A percentile compares a stretch with the other conserved stretches of the same genome.
Conservation (phyloP, 148 eudicot species). For the Spergularia marina region DNA sequence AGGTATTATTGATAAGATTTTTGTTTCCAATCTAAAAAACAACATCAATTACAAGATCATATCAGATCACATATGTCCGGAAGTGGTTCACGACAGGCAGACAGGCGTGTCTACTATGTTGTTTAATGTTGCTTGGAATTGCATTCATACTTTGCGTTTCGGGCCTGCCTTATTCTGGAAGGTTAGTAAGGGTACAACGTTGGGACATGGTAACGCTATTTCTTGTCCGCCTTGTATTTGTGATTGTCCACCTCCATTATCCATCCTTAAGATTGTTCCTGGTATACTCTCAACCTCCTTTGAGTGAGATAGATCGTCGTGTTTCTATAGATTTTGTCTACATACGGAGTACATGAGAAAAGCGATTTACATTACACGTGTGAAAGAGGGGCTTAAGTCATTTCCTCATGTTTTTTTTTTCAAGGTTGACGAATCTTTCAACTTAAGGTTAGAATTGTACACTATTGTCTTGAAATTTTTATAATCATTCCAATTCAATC, state of each 20-base stretch:
- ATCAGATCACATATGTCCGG: constrained; percentile 5
- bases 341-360: too few species aligned
- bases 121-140: constrained; percentile 37
- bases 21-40: not conserved
- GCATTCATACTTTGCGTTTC: constrained; percentile 33
- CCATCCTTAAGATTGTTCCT: constrained; percentile 46
- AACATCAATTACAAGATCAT: not conserved
- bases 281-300: constrained; percentile 23
- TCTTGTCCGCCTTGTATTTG: constrained; percentile 46
- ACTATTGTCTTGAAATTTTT: not conserved
- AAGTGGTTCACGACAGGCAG: constrained; percentile 18
- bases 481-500: too few species aligned
- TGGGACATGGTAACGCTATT: constrained; percentile 26
- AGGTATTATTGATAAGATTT: too few species aligned
- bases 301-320: not conserved
- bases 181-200: constrained; percentile 31
- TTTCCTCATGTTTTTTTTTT: not conserved
- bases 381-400: not conserved
- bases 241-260: constrained; percentile 51
- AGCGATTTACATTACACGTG: not conserved
- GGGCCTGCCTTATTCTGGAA: constrained; percentile 48
- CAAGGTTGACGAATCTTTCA: constrained; percentile 43
- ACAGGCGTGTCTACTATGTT: constrained; percentile 22
- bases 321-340: not conserved
- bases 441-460: constrained; percentile 25